phyloP scores from a whole-genome alignment of 164 flowering plant species.

The Annona cherimola region DNA sequence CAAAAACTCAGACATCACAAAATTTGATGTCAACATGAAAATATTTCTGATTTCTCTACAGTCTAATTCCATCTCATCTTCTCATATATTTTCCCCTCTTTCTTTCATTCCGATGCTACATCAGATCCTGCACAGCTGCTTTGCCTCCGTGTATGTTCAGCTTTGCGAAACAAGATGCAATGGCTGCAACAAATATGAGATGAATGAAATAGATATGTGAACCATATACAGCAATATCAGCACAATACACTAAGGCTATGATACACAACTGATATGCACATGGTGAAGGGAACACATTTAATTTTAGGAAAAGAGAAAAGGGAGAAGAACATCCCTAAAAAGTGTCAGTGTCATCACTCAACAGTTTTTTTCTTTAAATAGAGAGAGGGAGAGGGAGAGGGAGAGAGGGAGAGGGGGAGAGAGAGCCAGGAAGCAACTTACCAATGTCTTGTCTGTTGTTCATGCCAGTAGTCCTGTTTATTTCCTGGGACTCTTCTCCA shows the following conservation, averaged over 20 bases:
- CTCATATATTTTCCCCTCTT: too few relatives aligned
- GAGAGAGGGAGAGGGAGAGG: not conserved
- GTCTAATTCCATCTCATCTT: too few relatives aligned
- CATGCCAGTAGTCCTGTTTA: conserved; percentile 14
- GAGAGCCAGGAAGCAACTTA: conserved; percentile 19
- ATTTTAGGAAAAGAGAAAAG: not conserved
- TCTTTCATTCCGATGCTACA: too few relatives aligned
- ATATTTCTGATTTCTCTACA: too few relatives aligned
- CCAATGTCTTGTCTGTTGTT: conserved; percentile 35
- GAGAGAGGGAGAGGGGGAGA: conserved; percentile 1
- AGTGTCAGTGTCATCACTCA: not conserved
- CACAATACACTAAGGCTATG: not conserved
- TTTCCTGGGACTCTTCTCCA: conserved; percentile 31
- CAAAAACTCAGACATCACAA: too few relatives aligned
- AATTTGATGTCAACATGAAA: too few relatives aligned
- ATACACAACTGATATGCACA: not conserved
- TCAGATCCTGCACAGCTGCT: too few relatives aligned
- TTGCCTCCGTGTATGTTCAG: not conserved
- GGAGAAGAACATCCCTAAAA: not conserved
- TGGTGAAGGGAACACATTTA: not conserved
- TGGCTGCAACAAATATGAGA: not conserved
- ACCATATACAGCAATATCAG: not conserved
- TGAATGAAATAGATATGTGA: not conserved
- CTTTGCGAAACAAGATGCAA: not conserved
- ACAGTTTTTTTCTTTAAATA: not conserved